Percentiles rank a stretch among this genome's conserved stretches.
phyloP scores from a whole-genome alignment of 2,329 filamentous ascomycete species.

The Didymella glomerata region DNA sequence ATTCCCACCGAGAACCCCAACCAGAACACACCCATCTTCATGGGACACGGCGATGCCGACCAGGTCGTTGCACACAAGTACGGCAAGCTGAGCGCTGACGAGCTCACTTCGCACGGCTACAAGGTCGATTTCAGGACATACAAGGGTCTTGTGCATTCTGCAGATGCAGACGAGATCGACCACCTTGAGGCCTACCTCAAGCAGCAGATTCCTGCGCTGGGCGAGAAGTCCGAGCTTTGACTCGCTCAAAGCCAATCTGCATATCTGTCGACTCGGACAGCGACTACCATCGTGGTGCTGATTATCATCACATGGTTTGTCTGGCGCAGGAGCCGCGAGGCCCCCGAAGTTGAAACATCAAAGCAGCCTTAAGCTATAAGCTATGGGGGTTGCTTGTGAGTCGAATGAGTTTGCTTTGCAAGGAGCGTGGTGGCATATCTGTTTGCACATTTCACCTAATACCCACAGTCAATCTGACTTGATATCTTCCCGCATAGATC shows the following conservation, averaged over 20 bases:
- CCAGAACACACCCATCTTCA: constrained; percentile 81
- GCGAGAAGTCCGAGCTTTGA: constrained; percentile 49
- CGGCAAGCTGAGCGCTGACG: constrained; percentile 72
- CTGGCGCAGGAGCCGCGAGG: constrained; percentile 32
- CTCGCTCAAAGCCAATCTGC: constrained; percentile 24
- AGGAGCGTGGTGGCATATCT: background rate
- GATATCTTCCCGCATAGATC: background rate
- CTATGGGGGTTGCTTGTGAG: background rate
- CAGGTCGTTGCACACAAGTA: constrained; percentile 74
- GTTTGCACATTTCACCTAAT: constrained; percentile 5
- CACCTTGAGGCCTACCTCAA: constrained; percentile 75
- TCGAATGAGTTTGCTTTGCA: background rate
- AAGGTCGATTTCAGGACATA: constrained; percentile 81
- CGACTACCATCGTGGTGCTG: constrained; percentile 37
- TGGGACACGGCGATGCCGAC: constrained; percentile 87
- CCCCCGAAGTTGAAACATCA: background rate
- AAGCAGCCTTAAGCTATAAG: background rate
- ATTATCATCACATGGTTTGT: constrained; percentile 38
- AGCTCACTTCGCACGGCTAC: constrained; percentile 74
- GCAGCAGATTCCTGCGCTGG: constrained; percentile 60
- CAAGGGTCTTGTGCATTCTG: constrained; percentile 75
- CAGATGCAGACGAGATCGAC: constrained; percentile 79
- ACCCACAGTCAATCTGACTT: constrained; percentile 6
- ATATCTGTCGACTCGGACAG: constrained; percentile 21
- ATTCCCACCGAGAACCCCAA: constrained; percentile 62